phyloP scores from a whole-genome alignment of 176 grass and related monocot species.

The Oryza glumipatula region DNA sequence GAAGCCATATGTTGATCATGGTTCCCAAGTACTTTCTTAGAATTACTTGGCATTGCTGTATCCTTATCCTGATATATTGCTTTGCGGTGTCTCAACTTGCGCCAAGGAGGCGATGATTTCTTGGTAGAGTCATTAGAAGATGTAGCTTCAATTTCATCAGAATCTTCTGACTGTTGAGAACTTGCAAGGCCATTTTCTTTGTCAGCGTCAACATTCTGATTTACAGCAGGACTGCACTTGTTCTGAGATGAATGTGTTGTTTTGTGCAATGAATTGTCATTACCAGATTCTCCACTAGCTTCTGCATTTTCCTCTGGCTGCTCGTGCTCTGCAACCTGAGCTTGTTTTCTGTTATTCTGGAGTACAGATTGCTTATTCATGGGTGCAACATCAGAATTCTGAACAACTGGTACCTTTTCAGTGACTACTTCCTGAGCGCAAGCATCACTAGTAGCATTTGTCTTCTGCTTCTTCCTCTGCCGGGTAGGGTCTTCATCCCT shows the following conservation, averaged over 20 bases:
- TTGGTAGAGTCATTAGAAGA: slow-evolving; percentile 42
- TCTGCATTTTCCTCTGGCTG: slow-evolving; percentile 33
- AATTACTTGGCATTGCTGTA: slow-evolving; percentile 16
- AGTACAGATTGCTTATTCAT: slow-evolving; percentile 25
- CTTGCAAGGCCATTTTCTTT: slow-evolving; percentile 21
- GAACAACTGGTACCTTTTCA: slow-evolving; percentile 22
- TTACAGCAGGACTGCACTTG: slow-evolving; percentile 5
- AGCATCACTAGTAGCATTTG: slow-evolving; percentile 27
- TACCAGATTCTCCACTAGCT: slow-evolving; percentile 31
- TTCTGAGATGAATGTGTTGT: slow-evolving; percentile 27
- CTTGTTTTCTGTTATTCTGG: slow-evolving; percentile 27
- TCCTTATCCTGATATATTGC: slow-evolving; percentile 22
- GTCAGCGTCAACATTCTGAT: slow-evolving; percentile 36
- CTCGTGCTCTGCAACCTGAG: slow-evolving; percentile 25
- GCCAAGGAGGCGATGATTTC: slow-evolving; percentile 34
- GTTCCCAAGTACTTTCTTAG: slow-evolving; percentile 16
- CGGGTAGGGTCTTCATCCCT: slow-evolving; percentile 7
- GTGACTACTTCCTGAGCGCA: slow-evolving; percentile 20
- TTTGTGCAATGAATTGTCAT: slow-evolving; percentile 31
- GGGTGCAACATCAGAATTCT: slow-evolving; percentile 5
- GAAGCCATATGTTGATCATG: slow-evolving; percentile 40
- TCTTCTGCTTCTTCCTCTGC: slow-evolving; percentile 34
- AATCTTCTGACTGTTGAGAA: slow-evolving; percentile 21
- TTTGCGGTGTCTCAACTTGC: slow-evolving; percentile 17
- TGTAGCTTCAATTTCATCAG: slow-evolving; percentile 41